Evolutionary conservation across 1,284 basidiomycete genomes (phyloP), one percentile per base, ranked within the genome.

Genomic region (Cutaneotrichosporon cutaneum): DNA sequence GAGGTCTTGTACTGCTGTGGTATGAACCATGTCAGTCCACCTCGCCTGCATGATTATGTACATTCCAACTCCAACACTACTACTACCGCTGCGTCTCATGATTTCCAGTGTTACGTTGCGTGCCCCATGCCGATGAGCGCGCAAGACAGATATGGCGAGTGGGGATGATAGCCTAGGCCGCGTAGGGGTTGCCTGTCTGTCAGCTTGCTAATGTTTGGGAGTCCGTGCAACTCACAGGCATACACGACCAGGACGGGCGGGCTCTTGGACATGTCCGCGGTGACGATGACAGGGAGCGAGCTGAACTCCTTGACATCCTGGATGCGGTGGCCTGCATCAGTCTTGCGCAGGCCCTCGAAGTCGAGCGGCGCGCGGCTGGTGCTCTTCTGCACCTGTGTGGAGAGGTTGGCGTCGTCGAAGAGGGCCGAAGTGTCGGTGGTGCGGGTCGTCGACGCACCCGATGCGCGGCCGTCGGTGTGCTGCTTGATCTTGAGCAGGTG

Each of bases 401-500:
- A 55, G 85, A 47, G 89, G 63, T 91, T 75, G 22, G 77, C 90
- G 72, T 92, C 90, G 62, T 94, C 91, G 73, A 94, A 94, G 48
- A 94, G 82, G 4, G 90, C 91, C 63, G 85, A 87, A 80, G 94
- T 92, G 62, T 92, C 92, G 56, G 60, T 88, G 86, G 68, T 87
- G 85, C 64, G 90, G 45, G 47, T 85, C 84, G 57, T 91, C 88
- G 67, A 88, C 8, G 66, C 63, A 21, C 72, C 71, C 16, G 66
- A 70, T 2, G 90, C 88, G 68, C 90, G 89, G 68, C 89, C 87
- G 75, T 94, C 88, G 1, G 88, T 88, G 65, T 88, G 90, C 78
- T 90, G 88, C 79, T 94, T 92, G 67, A 95, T 90, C 80, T 91
- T 91, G 82, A 89, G 90, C 69, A 95, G 82, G 73, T 95, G 92